Base-by-base conservation (phyloP, 2,329 filamentous ascomycete species). In the Epichloe brachyelytri region DNA sequence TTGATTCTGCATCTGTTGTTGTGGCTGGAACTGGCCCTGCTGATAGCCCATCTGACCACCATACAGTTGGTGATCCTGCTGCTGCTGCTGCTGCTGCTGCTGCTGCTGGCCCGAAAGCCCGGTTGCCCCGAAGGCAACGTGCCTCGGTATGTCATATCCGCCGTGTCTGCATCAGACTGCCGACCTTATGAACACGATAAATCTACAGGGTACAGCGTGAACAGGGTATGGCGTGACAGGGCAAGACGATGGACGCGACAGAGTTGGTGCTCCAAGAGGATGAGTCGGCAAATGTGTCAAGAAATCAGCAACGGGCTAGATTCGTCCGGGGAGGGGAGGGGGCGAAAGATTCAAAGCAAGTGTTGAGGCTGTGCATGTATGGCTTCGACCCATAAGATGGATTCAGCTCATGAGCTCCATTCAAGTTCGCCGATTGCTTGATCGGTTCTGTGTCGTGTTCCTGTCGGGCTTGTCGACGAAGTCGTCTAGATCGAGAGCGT, bases 91-190 rank as follows among this genome's bases (percentile, higher is more conserved):
- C n/a, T n/a, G n/a, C n/a, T n/a, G n/a, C 20, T 20, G 20, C 17
- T 34, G 46, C 48, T 63, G 58, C 51, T 61, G 58, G 58, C 59
- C 60, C 56, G 55, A 56, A 59, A 66, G 51, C 60, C 59, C 54
- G 49, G 47, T 51, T 59, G 59, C 55, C 60, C 61, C 51, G 61
- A 52, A 53, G 61, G 61, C 60, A 62, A 55, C 48, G 56, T 52
- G 58, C 62, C 62, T 56, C 60, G 59, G 60, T 64, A 68, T 58
- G 62, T 68, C 65, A 71, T 68, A 56, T 58, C 65, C 52, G 55
- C 49, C 53, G 54, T 41, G 43, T 55, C 56, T 49, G 56, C 56
- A 55, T 57, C 51, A 55, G 54, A 52, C 50, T 51, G 14, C 30
- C 19, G 17, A 11, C 10, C 26, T 15, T 14, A 36, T 10, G 33